Base-by-base conservation (phyloP, 2,329 filamentous ascomycete species). In the Colletotrichum filicis region DNA sequence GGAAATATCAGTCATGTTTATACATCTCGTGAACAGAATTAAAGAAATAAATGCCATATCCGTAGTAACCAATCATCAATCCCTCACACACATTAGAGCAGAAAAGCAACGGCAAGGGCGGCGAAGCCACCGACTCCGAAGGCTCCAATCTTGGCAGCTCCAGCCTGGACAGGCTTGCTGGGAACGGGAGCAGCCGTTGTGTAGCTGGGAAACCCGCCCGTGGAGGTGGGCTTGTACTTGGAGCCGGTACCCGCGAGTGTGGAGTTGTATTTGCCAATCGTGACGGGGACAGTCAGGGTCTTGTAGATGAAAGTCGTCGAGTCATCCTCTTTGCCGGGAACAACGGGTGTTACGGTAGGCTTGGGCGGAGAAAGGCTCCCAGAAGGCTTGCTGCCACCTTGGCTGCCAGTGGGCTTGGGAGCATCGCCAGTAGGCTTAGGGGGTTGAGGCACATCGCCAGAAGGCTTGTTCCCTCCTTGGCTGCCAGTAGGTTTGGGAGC, bases 161-260 rank as follows among this genome's bases (percentile, higher is more conserved):
- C 68, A 35, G 74, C 74, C 46, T 71, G 61, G 22, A 74, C 72
- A 9, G 73, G 68, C 42, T 66, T 65, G 57, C 68, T 75, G 16
- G 72, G 73, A 30, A 62, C 28, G 85, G 85, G 81, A 24, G 59
- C 55, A 42, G 32, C 46, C 53, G 70, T 58, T 24, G 30, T 64
- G 26, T 61, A 60, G 65, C 55, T 67, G 22, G 65, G 37, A 16
- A 59, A 46, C 14, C 53, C 62, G n/a, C 55, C 56, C 57, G 66
- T 65, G 24, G 52, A 57, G 28, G 57, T 70, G 14, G 73, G 73
- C 57, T 66, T 67, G 53, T 58, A 52, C 24, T 19, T 56, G 32
- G 53, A 30, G n/a, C 49, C 71, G 22, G 63, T 68, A 46, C 71
- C 71, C 24, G 35, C 35, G 28, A 71, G 9, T 35, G 73, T 74